Evolutionary conservation across 2,329 filamentous ascomycete species (phyloP), one percentile per base, ranked within the genome.

Genomic region (Alternaria solani): DNA sequence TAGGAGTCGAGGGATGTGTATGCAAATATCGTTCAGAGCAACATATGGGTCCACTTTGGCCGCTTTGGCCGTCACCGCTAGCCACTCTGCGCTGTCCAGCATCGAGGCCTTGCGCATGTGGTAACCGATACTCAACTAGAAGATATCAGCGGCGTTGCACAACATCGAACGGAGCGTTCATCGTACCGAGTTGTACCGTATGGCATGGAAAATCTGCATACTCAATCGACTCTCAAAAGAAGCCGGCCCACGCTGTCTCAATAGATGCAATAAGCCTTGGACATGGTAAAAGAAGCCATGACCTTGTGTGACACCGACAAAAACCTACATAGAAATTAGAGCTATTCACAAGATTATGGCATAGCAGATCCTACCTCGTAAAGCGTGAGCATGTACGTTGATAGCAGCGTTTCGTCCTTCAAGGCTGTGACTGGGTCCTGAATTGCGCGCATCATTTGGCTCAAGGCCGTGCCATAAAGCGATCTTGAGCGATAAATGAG

Each of bases 241-340:
- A 9, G 66, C 51, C 14, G 76, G 76, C 1, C 76, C 75, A 20
- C 76, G 74, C 54, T 72, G 68, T 51, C 61, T 73, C 7, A 78
- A 51, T 12, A 77, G 54, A 51, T 71, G 75, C 8, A 78, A 58
- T 30, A 76, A 64, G 7, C 76, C 76, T 62, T 78, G 75, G 4
- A 76, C 71, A 56, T 78, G 75, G 46, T 75, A 77, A 53, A 78
- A 78, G 65, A 78, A 78, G 28, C 76, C 76, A 49, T 74, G 70
- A 9, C 75, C 75, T 20, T 70, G 65, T 1, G 69, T 73, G 18
- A 77, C 62, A 20, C 76, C 75, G 3, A 77, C 74, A 41, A 77
- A 78, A 1, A 78, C 73, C 75, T 77, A 46, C 16, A 8, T 7
- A 48, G n/a, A 47, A 7, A 5, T 41, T 64, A 52, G 41, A 38